Evolutionary conservation across 768 basidiomycete species (phyloP), one percentile per base, ranked within the genome.

Genomic region (Podaxis sp.): DNA sequence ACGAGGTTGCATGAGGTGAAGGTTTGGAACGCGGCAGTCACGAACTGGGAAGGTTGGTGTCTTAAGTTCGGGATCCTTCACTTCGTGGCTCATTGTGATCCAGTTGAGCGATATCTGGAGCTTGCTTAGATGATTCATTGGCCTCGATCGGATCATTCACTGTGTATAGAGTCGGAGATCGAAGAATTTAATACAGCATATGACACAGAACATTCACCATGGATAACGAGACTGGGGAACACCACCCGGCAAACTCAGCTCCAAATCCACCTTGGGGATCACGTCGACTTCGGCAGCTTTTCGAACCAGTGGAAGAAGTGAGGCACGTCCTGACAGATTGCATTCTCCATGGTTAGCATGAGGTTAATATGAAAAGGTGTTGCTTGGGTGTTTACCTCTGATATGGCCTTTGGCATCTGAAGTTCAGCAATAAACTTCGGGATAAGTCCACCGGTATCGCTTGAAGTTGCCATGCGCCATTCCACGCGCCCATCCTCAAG

Each of bases 1-100:
- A 99, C 97, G n/a, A 85, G 96, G 68, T 85, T 93, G 73, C 91
- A 98, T 72, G 95, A 96, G 72, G 87, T 96, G 61, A 86, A 81
- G 58, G 69, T 91, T 26, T 96, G 92, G 89, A 90, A 94, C 67
- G 84, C 88, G 68, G 93, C 94, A 2, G 94, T 96, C 42, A 97
- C 96, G 11, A 89, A 85, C 72, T 98, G 93, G 95, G 96, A 96
- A 84, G 85, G 95, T 93, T 68, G 68, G 86, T 64, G 24, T 7
- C 19, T 51, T 42, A n/a, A 22, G 40, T 48, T 39, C 54, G 53
- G 39, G 5, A 56, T 40, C 51, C 33, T 60, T 28, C 22, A 13
- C n/a, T 39, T 39, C n/a, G 52, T 9, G 30, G 57, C 66, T 64
- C 59, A 38, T 68, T 42, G 49, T 64, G 52, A 62, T 65, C 7